phyloP scores from a whole-genome alignment of 805 yeast genomes.

The Teunomyces atbi region DNA sequence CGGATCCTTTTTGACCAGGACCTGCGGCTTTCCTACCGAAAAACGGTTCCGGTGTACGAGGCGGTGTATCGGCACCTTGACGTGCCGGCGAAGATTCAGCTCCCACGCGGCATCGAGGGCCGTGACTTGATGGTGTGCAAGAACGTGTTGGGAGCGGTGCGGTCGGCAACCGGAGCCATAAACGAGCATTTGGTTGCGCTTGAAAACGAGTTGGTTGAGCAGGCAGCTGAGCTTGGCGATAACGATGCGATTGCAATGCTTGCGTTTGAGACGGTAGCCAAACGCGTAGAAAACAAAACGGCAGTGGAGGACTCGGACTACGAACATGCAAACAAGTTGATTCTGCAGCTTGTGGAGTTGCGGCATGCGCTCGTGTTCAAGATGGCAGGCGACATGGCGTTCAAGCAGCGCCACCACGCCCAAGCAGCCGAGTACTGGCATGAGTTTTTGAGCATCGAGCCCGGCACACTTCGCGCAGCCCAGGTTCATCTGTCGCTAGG shows the following conservation, averaged over 20 bases:
- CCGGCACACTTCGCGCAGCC: slow-evolving; percentile 57
- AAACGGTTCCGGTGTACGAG: slow-evolving; percentile 53
- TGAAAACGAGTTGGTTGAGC: slow-evolving; percentile 74
- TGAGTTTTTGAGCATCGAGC: slow-evolving; percentile 55
- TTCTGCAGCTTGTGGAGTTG: slow-evolving; percentile 53
- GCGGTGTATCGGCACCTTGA: slow-evolving; percentile 49
- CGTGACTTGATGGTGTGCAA: slow-evolving; percentile 68
- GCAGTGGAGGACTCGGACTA: slow-evolving; percentile 50
- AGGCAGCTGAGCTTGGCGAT: slow-evolving; percentile 80
- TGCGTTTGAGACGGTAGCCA: slow-evolving; percentile 59
- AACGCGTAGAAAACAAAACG: slow-evolving; percentile 22
- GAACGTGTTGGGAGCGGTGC: slow-evolving; percentile 57
- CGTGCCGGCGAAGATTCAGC: slow-evolving; percentile 29
- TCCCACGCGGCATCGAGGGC: slow-evolving; percentile 51
- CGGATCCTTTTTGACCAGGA: slow-evolving; percentile 66
- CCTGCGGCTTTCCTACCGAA: slow-evolving; percentile 51
- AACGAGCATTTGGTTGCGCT: slow-evolving; percentile 56
- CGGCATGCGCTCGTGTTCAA: slow-evolving; percentile 76
- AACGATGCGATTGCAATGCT: slow-evolving; percentile 76
- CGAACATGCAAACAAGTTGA: slow-evolving; percentile 58
- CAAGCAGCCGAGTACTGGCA: slow-evolving; percentile 63
- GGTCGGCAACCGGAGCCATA: slow-evolving; percentile 59
- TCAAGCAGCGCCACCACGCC: slow-evolving; percentile 42
- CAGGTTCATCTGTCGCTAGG: slow-evolving; percentile 75
- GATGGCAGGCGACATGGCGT: slow-evolving; percentile 74